Base-by-base conservation (phyloP, 2,329 filamentous ascomycete genomes). In the Neofusicoccum cordaticola region DNA sequence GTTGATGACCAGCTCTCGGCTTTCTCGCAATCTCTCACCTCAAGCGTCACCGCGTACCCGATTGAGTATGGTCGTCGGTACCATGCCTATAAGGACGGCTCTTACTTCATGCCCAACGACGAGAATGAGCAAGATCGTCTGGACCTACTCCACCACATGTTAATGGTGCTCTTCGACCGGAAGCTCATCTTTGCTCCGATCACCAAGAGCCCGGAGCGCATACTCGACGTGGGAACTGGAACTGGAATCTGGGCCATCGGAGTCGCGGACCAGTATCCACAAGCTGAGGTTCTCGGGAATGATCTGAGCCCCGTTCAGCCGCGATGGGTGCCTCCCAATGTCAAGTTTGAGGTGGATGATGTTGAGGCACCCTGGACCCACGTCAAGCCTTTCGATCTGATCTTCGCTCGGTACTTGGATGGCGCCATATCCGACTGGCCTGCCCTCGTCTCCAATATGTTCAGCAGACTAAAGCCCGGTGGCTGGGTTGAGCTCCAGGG, bases 331-430 rank as follows among this genome's bases (percentile, higher is more conserved):
- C 87, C 86, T 15, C 80, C 83, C 11, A 89, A 89, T 70, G 80
- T 86, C 15, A 80, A 79, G 8, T 88, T 88, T 74, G 78, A 87
- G 65, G 81, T 90, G 12, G 87, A 89, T 69, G 86, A 89, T 70
- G 82, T 83, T 60, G 85, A 88, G 67, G 80, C 83, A 44, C 77
- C 82, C 8, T 89, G 87, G 86, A 72, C 78, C 35, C 85, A 83
- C 56, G 74, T 79, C 3, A 73, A 80, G 31, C 74, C 77, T 17
- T 87, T 85, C 70, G 86, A 89, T 71, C 81, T 84, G 66, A 82
- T 88, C 80, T 79, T 83, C 81, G 69, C 80, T 75, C 70, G 82
- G 71, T 69, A 82, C 78, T 76, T 85, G 79, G 69, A 79, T 68
- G 81, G 80, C 31, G 79, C 82, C 34, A 80, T 90, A 44, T 76